Base-by-base conservation (phyloP, 1,284 basidiomycete species). In the Tylopilus orsonianus region DNA sequence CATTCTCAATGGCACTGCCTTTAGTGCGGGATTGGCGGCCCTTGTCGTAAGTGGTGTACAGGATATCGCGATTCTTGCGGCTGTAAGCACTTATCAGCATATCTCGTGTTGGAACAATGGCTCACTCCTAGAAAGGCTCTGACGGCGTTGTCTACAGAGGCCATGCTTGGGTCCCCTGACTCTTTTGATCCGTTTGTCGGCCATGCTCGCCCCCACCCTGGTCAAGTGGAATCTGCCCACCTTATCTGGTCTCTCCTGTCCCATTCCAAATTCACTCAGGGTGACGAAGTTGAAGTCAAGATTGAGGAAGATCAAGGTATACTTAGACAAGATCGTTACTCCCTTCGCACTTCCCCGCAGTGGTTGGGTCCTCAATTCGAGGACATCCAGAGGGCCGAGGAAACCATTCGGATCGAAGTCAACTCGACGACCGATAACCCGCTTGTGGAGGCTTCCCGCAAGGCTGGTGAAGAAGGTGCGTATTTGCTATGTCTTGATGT, bases 351-450 rank as follows among this genome's bases (percentile, higher is more conserved):
- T 0, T 75, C 85, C 0, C 88, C 90, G 8, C 90, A 93, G 64
- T 94, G 90, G 75, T 71, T 94, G 41, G 92, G 92, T 7, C 92
- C 92, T 3, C 87, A 91, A 60, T 73, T 93, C 40, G 90, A 93
- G 66, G 90, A 92, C 57, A 77, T 94, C 41, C 72, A 90, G 14
- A 71, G 76, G 24, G 80, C 90, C 0, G 73, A 83, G 40, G 69
- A 75, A 6, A 76, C 82, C 3, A 71, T 94, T 19, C 81, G 82
- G 6, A 77, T 79, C 46, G 92, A 95, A 73, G 88, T 84, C 70
- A 95, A 91, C 72, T 91, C 85, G 44, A 96, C 64, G 5, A 65
- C 67, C 0, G 64, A 65, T 29, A 65, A 68, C 32, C 67, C 66
- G 0, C 60, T 67, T 2, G 58, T 65, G 8, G 57, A 65, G n/a